Evolutionary conservation across 2,329 filamentous ascomycete species (phyloP).

Genomic region (Claviceps sp.): DNA sequence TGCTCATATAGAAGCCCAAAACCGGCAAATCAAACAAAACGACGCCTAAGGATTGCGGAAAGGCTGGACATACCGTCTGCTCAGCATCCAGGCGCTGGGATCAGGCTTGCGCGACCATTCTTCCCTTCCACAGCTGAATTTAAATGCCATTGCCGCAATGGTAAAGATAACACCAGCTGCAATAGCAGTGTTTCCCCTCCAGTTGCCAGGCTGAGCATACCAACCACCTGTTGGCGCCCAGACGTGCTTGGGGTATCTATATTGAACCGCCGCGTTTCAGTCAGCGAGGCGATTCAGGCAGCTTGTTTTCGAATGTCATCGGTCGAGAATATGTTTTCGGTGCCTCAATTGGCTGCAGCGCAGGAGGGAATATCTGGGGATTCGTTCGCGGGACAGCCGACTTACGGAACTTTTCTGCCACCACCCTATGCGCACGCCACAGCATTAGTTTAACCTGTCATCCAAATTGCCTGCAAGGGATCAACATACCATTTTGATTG

Average conservation of each 20-base stretch:
- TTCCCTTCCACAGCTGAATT: slow-evolving; percentile 61
- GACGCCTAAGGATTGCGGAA: no score
- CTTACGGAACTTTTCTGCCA: slow-evolving; percentile 53
- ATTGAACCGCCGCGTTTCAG: background rate
- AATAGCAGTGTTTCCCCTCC: slow-evolving; percentile 80
- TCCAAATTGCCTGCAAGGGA: background rate
- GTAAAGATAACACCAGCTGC: slow-evolving; percentile 56
- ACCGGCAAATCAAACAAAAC: no score
- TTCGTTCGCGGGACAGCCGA: slow-evolving; percentile 6
- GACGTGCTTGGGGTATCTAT: slow-evolving; percentile 93
- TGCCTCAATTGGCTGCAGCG: slow-evolving; percentile 4
- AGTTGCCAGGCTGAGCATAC: slow-evolving; percentile 91
- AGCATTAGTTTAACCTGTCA: background rate
- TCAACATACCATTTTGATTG: slow-evolving; percentile 42
- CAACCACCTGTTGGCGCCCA: slow-evolving; percentile 98
- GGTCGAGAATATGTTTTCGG: slow-evolving; percentile 3
- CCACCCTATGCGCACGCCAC: slow-evolving; percentile 46
- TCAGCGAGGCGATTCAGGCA: background rate
- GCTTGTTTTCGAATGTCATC: slow-evolving; percentile 2
- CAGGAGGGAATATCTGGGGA: background rate
- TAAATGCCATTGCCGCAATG: slow-evolving; percentile 55
- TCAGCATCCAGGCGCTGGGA: slow-evolving; percentile 66
- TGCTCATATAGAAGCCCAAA: background rate
- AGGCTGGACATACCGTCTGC: slow-evolving; percentile 54
- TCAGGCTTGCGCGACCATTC: slow-evolving; percentile 63